Conservation (phyloP, 2,329 filamentous ascomycete genomes). For the Fusarium luffae region DNA sequence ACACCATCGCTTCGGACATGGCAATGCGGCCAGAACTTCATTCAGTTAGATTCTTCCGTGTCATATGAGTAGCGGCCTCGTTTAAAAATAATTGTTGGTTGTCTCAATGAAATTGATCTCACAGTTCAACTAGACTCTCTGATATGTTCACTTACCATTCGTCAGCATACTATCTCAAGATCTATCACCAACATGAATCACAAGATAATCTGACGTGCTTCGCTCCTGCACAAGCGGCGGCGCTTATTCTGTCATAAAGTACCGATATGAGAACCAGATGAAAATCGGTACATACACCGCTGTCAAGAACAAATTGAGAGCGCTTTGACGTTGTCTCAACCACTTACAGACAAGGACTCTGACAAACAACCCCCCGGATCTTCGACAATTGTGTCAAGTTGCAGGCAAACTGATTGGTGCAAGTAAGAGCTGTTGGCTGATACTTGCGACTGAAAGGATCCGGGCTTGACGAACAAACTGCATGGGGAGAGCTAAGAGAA, state of each 20-base stretch:
- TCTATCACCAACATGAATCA: slow-evolving; percentile 24
- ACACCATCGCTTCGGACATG: background rate
- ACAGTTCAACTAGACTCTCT: background rate
- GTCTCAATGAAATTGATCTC: background rate
- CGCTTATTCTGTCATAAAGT: background rate
- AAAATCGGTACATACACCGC: background rate
- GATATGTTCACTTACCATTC: background rate
- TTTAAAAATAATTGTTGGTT: background rate
- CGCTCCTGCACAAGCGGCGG: background rate
- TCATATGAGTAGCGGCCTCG: background rate
- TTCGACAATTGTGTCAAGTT: background rate
- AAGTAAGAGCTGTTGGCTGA: background rate
- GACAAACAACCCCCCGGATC: slow-evolving; percentile 15
- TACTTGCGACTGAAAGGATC: background rate
- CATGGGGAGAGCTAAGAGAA: background rate
- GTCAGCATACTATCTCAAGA: background rate
- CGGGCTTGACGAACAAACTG: background rate
- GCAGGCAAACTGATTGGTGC: background rate
- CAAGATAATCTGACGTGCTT: background rate
- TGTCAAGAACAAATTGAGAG: background rate
- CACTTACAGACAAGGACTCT: background rate
- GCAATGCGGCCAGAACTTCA: background rate
- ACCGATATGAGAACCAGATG: background rate
- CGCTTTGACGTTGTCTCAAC: background rate
- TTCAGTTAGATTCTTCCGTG: background rate